These are phyloP conservation scores for Xylaria multiplex DNA, from an alignment of 2,329 filamentous ascomycete genomes.

Conservation along the genomic window DNA sequence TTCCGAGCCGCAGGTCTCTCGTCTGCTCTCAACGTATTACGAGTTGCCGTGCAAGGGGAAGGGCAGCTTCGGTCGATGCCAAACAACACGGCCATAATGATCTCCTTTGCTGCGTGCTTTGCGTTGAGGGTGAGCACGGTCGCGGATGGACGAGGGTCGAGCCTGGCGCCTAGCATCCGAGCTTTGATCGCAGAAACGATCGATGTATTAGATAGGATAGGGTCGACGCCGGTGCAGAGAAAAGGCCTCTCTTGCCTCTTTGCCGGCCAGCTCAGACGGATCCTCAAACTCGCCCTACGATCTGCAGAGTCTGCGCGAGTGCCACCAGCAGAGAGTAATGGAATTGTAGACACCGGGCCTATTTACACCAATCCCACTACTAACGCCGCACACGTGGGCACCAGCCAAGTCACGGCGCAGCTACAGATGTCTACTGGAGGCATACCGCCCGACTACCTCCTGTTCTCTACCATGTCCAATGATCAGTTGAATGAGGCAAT, in stretches of 20 bases:
- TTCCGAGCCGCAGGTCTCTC: conserved; percentile 78
- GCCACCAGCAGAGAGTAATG: conserved; percentile 38
- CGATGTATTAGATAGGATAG: conserved; percentile 74
- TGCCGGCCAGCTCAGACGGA: conserved; percentile 63
- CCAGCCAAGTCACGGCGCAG: conserved; percentile 39
- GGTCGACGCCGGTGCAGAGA: conserved; percentile 71
- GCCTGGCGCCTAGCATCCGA: conserved; percentile 70
- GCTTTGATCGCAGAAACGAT: conserved; percentile 75
- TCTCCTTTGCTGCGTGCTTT: conserved; percentile 77
- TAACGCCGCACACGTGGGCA: conserved; percentile 37
- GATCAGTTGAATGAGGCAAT: conserved; percentile 51
- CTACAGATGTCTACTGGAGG: conserved; percentile 41
- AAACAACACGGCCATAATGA: conserved; percentile 83
- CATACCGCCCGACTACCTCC: conserved; percentile 45
- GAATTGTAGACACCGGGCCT: conserved; percentile 36
- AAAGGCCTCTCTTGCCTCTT: conserved; percentile 73
- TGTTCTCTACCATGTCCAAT: conserved; percentile 52
- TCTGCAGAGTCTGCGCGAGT: conserved; percentile 41
- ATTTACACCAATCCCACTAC: conserved; percentile 40
- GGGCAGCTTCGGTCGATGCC: conserved; percentile 77
- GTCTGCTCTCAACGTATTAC: conserved; percentile 78
- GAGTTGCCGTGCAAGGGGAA: conserved; percentile 78
- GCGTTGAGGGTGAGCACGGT: conserved; percentile 72
- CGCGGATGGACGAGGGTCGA: conserved; percentile 63
- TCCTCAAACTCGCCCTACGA: conserved; percentile 53